Base-by-base conservation (phyloP, 208 protist genomes). In the Plasmodiophora brassicae region DNA sequence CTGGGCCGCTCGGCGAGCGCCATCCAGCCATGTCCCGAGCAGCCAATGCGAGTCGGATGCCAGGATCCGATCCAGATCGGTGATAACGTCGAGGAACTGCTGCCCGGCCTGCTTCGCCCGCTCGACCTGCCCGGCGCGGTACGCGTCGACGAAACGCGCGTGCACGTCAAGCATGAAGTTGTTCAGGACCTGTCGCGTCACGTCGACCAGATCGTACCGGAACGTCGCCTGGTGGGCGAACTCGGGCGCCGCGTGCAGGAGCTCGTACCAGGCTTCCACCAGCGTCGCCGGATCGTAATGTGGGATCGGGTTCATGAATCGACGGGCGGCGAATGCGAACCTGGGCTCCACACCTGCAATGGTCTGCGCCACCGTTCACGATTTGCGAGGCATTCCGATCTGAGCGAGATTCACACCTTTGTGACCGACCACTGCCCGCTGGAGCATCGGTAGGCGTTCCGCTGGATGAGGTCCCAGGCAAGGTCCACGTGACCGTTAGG, bases 191-290 rank as follows among this genome's bases (percentile, higher is more conserved):
- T 93, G 90, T 8, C 91, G 71, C 25, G 71, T 87, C 35, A 92
- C 60, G 65, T 93, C 91, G 14, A 93, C 92, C 0, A 92, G 45
- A 87, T 93, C 92, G 86, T 93, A 91, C 28, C 54, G 14, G 71
- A 90, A 93, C 14, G 89, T 65, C 0, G 45, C 86, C 1, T 71
- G 22, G 32, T 90, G 14, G 10, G 36, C 35, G 25, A 91, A 88
- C 1, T 1, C 32, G n/a, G 32, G 5, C 0, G 41, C 1, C 28
- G 43, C 84, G 10, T n/a, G 10, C n/a, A 91, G n/a, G 32, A 91
- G n/a, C 1, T 32, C 1, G 20, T 1, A 0, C 36, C 1, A 45
- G 0, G 86, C 35, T 38, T 90, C 54, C 45, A 38, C 88, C 36
- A 91, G 1, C 71, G 0, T 35, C 0, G 86, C 85, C n/a, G 90